Base-by-base conservation (phyloP, 768 basidiomycete species). In the Mycena capillaripes region DNA sequence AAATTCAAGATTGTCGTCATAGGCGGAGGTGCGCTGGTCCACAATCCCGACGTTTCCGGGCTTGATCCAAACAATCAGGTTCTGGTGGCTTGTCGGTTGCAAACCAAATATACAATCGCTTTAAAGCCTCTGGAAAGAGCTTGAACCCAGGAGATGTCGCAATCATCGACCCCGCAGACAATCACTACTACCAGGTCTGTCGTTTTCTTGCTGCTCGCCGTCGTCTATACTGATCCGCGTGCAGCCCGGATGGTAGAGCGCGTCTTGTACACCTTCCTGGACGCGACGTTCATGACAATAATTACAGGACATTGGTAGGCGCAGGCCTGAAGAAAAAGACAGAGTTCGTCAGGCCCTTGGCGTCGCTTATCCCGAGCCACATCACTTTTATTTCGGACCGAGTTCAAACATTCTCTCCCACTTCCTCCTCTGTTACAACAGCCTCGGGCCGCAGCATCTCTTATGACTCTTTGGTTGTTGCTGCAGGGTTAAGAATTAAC, bases 391-490 rank as follows among this genome's bases (percentile, higher is more conserved):
- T 96, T 72, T 80, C 89, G 46, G 91, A 95, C 77, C 89, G 91
- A 67, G 93, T 94, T 67, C 82, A 89, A 57, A 81, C 89, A 0
- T 97, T 99, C 81, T 87, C 90, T 60, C 97, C 97, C 6, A 84
- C 86, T 50, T 85, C 86, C 12, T 96, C 95, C 58, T 89, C 91
- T 32, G 82, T 99, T 46, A 91, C 89, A 12, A 95, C 96, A 27
- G 82, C 86, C 1, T 87, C 90, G 36, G 95, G 96, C 42, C 87
- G 90, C 60, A 87, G 86, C 53, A 81, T 96, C 69, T 86, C 87
- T 27, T 99, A 99, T 79, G 97, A 98, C 74, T 87, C 89, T 36
- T 87, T 99, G 40, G 92, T 99, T 27, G 93, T 99, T 59, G 95
- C 97, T 27, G 88, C 95, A 10, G 97, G 97, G 27, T 83, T 99